A percentile compares a stretch with the other conserved stretches of the same genome.
phyloP scores from a whole-genome alignment of 441 rosid species.

The Corymbia citriodora region DNA sequence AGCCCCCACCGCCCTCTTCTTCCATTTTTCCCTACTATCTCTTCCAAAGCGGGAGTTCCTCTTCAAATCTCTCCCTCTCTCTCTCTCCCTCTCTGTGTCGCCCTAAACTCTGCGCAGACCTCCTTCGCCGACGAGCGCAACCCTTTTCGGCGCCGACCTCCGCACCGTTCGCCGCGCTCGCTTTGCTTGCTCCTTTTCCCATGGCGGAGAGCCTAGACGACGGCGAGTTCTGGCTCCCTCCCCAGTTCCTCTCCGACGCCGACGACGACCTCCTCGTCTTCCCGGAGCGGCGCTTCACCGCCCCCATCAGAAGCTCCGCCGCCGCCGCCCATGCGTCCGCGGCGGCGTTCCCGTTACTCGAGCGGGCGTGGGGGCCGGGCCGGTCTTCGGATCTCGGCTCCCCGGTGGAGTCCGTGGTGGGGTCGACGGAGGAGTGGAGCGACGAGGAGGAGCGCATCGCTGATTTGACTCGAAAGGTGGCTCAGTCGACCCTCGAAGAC shows the following conservation, averaged over 20 bases:
- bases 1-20: neutral
- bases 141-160: neutral
- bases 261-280: conserved; percentile 9
- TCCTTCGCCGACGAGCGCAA: conserved; percentile 30
- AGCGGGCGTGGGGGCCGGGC: conserved; percentile 29
- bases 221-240: conserved; percentile 74
- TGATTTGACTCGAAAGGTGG: conserved; percentile 41
- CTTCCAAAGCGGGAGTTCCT: neutral
- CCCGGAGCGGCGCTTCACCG: neutral
- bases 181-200: no score
- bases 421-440: conserved; percentile 52
- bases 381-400: conserved; percentile 45
- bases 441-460: conserved; percentile 51
- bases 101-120: conserved; percentile 11
- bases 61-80: neutral
- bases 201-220: conserved; percentile 65
- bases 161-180: neutral
- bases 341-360: conserved; percentile 15
- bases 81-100: neutral
- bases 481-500: conserved; percentile 38
- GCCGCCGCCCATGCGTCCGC: conserved; percentile 3
- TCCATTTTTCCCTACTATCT: neutral
- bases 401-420: conserved; percentile 48
- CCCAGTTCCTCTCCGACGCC: conserved; percentile 64
- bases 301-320: neutral